Conservation (phyloP, 2,329 filamentous ascomycete genomes). For the Stemphylium lycopersici region DNA sequence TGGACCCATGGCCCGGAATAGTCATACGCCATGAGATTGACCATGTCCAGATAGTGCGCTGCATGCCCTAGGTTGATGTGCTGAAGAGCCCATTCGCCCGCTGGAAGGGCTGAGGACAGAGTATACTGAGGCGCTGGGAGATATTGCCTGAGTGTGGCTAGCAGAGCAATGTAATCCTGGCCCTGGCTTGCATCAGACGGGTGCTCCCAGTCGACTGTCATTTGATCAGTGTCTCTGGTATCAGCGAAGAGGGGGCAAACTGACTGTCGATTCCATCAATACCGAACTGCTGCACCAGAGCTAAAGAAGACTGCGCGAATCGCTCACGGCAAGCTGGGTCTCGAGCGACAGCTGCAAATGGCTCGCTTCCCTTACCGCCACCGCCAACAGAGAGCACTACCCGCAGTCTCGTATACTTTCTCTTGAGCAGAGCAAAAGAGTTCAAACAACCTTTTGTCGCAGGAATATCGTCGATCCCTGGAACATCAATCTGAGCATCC, state of each 20-base stretch:
- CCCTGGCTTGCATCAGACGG: constrained; percentile 71
- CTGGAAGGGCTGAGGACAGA: constrained; percentile 74
- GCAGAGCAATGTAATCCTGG: constrained; percentile 70
- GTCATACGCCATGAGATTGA: constrained; percentile 84
- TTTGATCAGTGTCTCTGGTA: constrained; percentile 15
- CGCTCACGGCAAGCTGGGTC: constrained; percentile 66
- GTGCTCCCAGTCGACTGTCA: constrained; percentile 81
- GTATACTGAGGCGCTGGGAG: constrained; percentile 73
- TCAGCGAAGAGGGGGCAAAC: background rate
- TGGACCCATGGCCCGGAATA: constrained; percentile 74
- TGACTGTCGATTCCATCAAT: constrained; percentile 78
- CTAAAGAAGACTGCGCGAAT: constrained; percentile 71
- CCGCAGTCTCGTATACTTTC: constrained; percentile 71
- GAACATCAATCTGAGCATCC: constrained; percentile 73
- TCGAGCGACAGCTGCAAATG: constrained; percentile 71
- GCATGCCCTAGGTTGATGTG: constrained; percentile 70
- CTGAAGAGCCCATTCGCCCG: constrained; percentile 68
- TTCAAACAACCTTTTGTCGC: constrained; percentile 63
- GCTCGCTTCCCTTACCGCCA: constrained; percentile 68
- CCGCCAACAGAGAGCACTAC: constrained; percentile 81
- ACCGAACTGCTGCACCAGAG: constrained; percentile 72
- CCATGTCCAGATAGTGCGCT: constrained; percentile 70
- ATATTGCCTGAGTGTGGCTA: constrained; percentile 69
- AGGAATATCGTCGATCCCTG: constrained; percentile 58
- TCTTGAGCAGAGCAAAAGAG: constrained; percentile 75